Evolutionary conservation across 1,139 yeast species (phyloP), one percentile per base, ranked within the genome.

Genomic region (Sugiyamaella neomexicana): DNA sequence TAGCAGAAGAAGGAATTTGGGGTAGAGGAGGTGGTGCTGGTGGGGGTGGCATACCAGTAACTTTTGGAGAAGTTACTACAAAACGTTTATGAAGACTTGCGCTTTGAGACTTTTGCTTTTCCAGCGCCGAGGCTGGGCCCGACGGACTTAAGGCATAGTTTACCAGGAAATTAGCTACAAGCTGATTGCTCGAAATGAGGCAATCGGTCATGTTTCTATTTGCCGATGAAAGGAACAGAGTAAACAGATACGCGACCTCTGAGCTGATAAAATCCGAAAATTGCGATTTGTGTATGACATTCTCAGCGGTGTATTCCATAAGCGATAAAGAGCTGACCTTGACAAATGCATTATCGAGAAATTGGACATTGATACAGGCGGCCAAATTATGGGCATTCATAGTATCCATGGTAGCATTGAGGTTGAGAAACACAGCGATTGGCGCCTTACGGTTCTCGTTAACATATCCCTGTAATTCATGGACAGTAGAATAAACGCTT

Each of bases 401-500:
- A 0, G 74, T 52, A 0, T 67, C 61, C 17, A 65, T 58, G 16
- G 73, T 66, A 1, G 77, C 72, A 5, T 69, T 67, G 53, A 75
- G 75, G 63, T 89, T 89, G 59, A 90, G 74, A 58, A 86, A 81
- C 13, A 91, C 67, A 0, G 83, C 82, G 60, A 88, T 75, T 1
- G 85, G 84, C 0, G 91, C 61, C 47, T 65, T 63, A 49, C 66
- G 64, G 10, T 60, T 56, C 66, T 91, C 98, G 7, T 71, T 71
- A 10, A 70, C 68, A 64, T 89, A 90, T 1, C 81, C 77, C 1
- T 75, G 69, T 2, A 75, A 63, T 61, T 86, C 95, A 65, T 91
- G 97, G 1, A 96, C 97, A 0, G 96, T 84, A 13, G 87, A 83
- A 68, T 82, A 90, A 0, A 86, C 66, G 5, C 78, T 75, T 23